Base-by-base conservation (phyloP, 805 yeast species). In the Wickerhamia fluorescens region DNA sequence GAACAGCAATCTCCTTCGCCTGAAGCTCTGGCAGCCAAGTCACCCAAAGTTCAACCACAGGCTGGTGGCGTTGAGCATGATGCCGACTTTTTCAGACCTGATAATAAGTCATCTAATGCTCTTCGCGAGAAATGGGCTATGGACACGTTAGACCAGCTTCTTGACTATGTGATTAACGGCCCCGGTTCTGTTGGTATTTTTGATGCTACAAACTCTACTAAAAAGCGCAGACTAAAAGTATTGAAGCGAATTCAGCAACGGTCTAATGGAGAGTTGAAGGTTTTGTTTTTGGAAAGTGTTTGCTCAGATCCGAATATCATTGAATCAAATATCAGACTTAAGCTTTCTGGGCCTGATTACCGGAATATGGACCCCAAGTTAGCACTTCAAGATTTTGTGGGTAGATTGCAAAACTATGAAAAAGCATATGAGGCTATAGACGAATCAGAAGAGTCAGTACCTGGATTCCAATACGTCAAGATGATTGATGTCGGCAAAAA, bases 401-500 rank as follows among this genome's bases (percentile, higher is more conserved):
- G 79, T 28, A 70, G 98, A 34, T 67, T 89, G 36, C 58, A 66
- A 20, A 89, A 89, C 49, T 89, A 89, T 52, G 89, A 87, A 50
- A 73, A 69, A 51, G 96, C 89, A 2, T 89, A 89, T 55, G 88
- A 92, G 53, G 81, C 96, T 1, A 79, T 89, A 20, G 94, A 82
- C 39, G 94, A 84, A 25, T 71, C 66, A 12, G 89, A 81, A 42
- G 89, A 80, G 47, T 73, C 71, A 31, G 61, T 80, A 22, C 45
- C 46, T 3, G 73, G 73, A 9, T 77, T 76, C 44, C 96, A 85
- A 51, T 92, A 87, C 46, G 84, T 88, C 40, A 87, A 89, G 54
- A 87, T 89, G 94, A 86, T 89, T 33, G 89, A 89, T 53, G 96
- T 88, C 7, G 97, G 98, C 6, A 77, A 84, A 45, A 92, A 89